Evolutionary conservation across 352 stramenopile genomes (phyloP), one percentile per base, ranked within the genome.

Genomic region (Globisporangium cystogenes): DNA sequence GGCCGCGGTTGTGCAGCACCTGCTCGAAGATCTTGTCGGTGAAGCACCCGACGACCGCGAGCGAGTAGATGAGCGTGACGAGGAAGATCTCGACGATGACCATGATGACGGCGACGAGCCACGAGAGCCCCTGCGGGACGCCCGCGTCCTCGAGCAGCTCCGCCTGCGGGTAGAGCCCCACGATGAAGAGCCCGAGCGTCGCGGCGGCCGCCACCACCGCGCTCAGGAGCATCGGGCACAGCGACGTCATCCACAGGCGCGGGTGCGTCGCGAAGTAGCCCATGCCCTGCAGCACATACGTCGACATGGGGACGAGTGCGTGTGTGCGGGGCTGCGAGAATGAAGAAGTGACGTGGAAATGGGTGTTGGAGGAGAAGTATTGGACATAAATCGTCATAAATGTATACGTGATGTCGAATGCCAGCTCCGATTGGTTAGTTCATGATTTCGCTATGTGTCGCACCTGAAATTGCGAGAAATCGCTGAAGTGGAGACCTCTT

Each of bases 1-100:
- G 70, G 41, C 79, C 79, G 18, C 70, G 66, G 24, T 68, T 62
- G 3, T 55, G 48, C 55, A 90, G 63, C 36, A 87, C 76, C 35
- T 74, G 59, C 47, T 83, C 71, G 51, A 90, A 87, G 42, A 90
- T 62, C 47, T 76, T 74, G 66, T 87, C 74, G 48, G 72, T 64
- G 62, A 76, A 87, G 55, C 63, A 82, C 14, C 68, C 70, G 50
- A 85, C 58, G 47, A 82, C 58, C 26, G 73, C 53, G 20, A 83
- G 65, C 45, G 74, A 83, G 67, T 76, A 87, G 55, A 90, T 74
- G 57, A 90, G 59, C 47, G 71, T 87, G 45, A 86, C 68, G 21
- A 88, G 58, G 62, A 87, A 87, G 57, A 85, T 86, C 66, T 87
- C 74, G 20, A 86, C 59, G 3, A 90, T 41, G 21, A 84, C 75